Conservation (phyloP, 2,329 filamentous ascomycete genomes). For the Cladophialophora exuberans region DNA sequence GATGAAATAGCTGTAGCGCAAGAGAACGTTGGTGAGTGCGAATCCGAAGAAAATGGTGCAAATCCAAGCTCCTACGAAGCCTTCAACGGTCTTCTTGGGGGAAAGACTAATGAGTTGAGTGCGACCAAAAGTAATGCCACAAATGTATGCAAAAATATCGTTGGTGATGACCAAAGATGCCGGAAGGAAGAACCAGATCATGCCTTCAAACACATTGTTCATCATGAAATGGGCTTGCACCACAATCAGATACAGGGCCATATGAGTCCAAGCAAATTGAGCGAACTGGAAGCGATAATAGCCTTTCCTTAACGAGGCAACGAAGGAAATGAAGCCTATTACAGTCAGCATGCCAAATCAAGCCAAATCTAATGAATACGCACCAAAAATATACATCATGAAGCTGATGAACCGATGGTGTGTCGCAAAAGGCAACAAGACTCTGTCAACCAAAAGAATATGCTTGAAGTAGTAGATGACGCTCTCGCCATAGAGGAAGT, state of each 20-base stretch:
- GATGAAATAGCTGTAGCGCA: slow-evolving; percentile 95
- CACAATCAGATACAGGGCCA: slow-evolving; percentile 97
- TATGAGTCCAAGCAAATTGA: slow-evolving; percentile 99
- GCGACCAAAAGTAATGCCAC: slow-evolving; percentile 93
- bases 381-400: slow-evolving; percentile 95
- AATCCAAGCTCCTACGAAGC: slow-evolving; percentile 93
- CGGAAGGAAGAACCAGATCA: slow-evolving; percentile 99
- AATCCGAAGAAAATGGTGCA: slow-evolving; percentile 89
- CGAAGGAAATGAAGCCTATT: slow-evolving; percentile 97
- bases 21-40: slow-evolving; percentile 78
- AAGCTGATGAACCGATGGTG: slow-evolving; percentile 99
- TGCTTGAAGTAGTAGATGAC: slow-evolving; percentile 99
- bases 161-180: slow-evolving; percentile 96
- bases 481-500: slow-evolving; percentile 97
- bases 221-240: slow-evolving; percentile 99
- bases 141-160: slow-evolving; percentile 97
- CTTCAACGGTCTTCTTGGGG: slow-evolving; percentile 98
- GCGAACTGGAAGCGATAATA: slow-evolving; percentile 99
- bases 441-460: slow-evolving; percentile 90
- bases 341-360: neutral
- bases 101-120: slow-evolving; percentile 98
- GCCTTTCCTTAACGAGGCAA: slow-evolving; percentile 88
- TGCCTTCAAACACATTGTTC: slow-evolving; percentile 99
- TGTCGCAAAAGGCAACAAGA: slow-evolving; percentile 88
- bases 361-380: slow-evolving; percentile 37